Evolutionary conservation across 805 yeast species (phyloP), one percentile per base, ranked within the genome.

Genomic region (Hanseniaspora guilliermondii): DNA sequence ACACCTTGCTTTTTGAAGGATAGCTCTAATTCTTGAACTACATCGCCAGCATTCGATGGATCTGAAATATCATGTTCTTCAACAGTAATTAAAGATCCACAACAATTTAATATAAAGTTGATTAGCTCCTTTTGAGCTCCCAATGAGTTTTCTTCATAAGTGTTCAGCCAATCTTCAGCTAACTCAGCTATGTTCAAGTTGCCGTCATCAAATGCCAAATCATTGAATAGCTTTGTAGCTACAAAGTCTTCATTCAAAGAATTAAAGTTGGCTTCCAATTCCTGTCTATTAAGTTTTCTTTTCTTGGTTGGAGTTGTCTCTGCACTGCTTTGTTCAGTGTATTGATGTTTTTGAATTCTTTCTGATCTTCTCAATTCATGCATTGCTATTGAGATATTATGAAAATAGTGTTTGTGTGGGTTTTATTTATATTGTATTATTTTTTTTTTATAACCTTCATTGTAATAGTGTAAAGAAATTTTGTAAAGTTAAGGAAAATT

Each of bases 1-100:
- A 72, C 62, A 52, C 73, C 72, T 65, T 85, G 89, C 14, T 71
- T 70, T 53, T 75, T 71, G 60, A 85, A 85, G 45, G 77, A 68
- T 19, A 78, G 70, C 58, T 85, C 84, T 27, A 88, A 67, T 65
- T 87, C 95, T 4, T 76, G 79, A 9, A 86, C 76, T 0, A 96
- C 85, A 36, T 82, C 84, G 16, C 76, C 70, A 0, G 93, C 85
- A 7, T 85, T 77, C 41, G 84, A 88, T 53, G 76, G 71, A 61
- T 80, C 82, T 24, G 71, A 72, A 49, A 87, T 80, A 64, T 88
- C 96, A 65, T 89, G 95, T 27, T 79, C 77, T 56, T 81, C 82
- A 9, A 86, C 76, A 25, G 76, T 77, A 1, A 79, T 72, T 21
- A 78, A 73, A 49, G 88, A 82, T 0, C 96, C 96, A 63, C 86